Conservation (phyloP, 108 stramenopile genomes). For the Seminavis robusta region DNA sequence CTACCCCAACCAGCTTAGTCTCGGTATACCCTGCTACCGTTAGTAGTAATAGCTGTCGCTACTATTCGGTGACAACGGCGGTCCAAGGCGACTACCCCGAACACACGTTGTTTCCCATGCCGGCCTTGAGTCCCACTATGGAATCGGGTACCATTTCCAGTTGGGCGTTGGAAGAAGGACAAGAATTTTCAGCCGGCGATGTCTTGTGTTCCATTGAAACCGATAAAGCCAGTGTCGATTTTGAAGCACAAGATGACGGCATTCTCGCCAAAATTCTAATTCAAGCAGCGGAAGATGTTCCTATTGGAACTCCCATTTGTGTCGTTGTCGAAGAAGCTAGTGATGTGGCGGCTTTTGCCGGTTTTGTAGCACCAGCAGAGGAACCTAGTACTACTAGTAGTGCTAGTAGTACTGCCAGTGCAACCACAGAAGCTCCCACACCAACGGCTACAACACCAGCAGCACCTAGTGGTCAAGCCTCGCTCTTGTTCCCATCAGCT, state of each 20-base stretch:
- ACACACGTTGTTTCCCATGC: slow-evolving; percentile 74
- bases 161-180: slow-evolving; percentile 85
- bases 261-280: slow-evolving; percentile 93
- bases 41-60: too few relatives aligned
- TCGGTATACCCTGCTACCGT: too few relatives aligned
- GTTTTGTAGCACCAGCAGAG: slow-evolving; percentile 62
- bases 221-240: slow-evolving; percentile 98
- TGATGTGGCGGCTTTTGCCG: slow-evolving; percentile 87
- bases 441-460: slow-evolving; percentile 12
- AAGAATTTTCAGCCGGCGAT: slow-evolving; percentile 86
- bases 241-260: slow-evolving; percentile 93
- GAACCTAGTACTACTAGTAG: slow-evolving; percentile 14
- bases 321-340: slow-evolving; percentile 87
- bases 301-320: slow-evolving; percentile 88
- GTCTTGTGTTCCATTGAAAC: slow-evolving; percentile 94
- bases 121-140: slow-evolving; percentile 98
- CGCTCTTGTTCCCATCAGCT: slow-evolving; percentile 76
- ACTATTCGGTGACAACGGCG: not conserved
- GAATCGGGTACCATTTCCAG: slow-evolving; percentile 83
- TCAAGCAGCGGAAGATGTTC: slow-evolving; percentile 69
- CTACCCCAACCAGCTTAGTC: too few relatives aligned
- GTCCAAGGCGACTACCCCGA: slow-evolving; percentile 39
- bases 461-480: slow-evolving; percentile 23
- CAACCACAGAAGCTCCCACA: slow-evolving; percentile 30
- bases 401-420: slow-evolving; percentile 12